Percentiles rank a stretch among this genome's conserved stretches.
Conservation (phyloP, 768 basidiomycete species). For the Hemileccinum rubropunctum region DNA sequence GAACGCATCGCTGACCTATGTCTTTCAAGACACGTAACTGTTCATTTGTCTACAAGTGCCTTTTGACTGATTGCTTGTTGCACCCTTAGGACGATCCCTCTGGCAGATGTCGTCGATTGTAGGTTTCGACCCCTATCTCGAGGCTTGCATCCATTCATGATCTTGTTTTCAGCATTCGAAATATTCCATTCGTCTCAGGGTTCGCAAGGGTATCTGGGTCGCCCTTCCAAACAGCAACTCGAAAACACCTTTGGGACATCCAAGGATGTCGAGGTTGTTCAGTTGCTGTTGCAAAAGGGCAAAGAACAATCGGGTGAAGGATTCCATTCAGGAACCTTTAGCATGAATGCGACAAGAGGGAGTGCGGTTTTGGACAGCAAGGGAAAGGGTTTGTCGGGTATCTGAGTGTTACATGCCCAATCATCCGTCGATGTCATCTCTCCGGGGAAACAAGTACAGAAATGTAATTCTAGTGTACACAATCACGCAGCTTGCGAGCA, state of each 20-base stretch:
- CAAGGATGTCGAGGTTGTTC: constrained; percentile 63
- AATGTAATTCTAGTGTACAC: constrained; percentile 20
- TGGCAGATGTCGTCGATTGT: constrained; percentile 84
- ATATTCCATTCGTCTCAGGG: constrained; percentile 74
- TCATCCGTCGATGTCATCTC: no score
- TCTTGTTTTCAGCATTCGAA: constrained; percentile 52
- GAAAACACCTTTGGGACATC: constrained; percentile 66
- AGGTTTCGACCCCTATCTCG: constrained; percentile 25
- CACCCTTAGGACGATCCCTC: constrained; percentile 56
- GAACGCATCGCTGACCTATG: constrained; percentile 8
- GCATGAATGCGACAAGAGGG: constrained; percentile 28
- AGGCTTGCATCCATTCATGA: neutral
- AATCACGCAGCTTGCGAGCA: neutral
- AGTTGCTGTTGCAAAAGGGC: constrained; percentile 61
- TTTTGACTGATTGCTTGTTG: constrained; percentile 13
- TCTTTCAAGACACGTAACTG: constrained; percentile 62
- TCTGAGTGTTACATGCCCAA: constrained; percentile 23
- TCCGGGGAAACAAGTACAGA: neutral
- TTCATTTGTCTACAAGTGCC: neutral
- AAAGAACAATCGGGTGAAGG: constrained; percentile 52
- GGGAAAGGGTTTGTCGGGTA: constrained; percentile 37
- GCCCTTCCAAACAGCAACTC: constrained; percentile 81
- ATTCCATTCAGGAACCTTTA: constrained; percentile 26
- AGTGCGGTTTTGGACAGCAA: constrained; percentile 39
- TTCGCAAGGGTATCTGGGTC: constrained; percentile 69